These are phyloP conservation scores for Solanum chmielewskii DNA, from an alignment of 257 asterid genomes.

Conservation along the genomic window DNA sequence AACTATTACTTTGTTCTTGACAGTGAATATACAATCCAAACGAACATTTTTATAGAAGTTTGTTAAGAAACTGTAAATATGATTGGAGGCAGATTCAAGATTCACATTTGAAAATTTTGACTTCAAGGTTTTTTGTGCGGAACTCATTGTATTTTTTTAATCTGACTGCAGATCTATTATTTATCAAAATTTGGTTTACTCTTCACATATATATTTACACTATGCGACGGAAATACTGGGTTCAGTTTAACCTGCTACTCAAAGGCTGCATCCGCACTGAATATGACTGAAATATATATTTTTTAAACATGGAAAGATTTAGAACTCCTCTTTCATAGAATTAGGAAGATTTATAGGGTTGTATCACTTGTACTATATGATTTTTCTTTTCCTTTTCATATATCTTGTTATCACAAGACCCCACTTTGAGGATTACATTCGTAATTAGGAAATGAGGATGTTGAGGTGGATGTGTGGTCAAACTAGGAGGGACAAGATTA, in stretches of 20 bases:
- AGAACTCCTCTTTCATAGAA: not conserved
- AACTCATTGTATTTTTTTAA: not conserved
- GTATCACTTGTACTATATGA: not conserved
- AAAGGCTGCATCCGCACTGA: not conserved
- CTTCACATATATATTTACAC: not conserved
- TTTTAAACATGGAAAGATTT: not conserved
- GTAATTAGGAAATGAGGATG: not conserved
- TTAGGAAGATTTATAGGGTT: not conserved
- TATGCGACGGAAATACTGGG: not conserved
- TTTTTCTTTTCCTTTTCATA: not conserved
- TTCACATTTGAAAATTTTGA: not conserved
- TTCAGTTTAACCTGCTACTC: not conserved
- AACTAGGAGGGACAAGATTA: not conserved
- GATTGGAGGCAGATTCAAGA: not conserved
- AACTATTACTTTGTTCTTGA: not conserved
- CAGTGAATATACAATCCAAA: not conserved
- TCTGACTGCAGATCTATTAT: not conserved
- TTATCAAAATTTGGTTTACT: not conserved
- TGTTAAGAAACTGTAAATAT: not conserved
- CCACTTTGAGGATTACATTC: not conserved
- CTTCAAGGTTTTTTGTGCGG: not conserved
- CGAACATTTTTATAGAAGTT: not conserved
- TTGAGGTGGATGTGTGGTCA: not conserved
- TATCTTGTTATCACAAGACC: not conserved
- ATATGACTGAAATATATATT: not conserved